A percentile compares a stretch with the other conserved stretches of the same genome.
phyloP scores from a whole-genome alignment of 805 yeast species.

The Kazachstania bromeliacearum region DNA sequence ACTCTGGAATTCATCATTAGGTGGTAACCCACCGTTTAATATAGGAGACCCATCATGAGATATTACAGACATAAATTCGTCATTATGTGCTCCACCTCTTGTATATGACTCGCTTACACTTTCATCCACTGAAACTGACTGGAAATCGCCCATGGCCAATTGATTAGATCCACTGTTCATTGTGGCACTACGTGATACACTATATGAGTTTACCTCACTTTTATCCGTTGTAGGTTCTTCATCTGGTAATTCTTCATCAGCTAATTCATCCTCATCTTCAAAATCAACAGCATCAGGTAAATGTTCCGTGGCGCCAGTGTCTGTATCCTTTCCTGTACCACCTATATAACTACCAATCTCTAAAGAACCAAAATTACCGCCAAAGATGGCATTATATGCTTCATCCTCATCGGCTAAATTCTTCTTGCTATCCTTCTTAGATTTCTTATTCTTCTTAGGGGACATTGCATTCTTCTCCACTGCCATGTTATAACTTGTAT shows the following conservation, averaged over 20 bases:
- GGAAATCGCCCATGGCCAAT: background rate
- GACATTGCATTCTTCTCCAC: no score
- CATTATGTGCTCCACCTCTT: background rate
- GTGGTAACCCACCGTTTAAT: slow-evolving; percentile 3
- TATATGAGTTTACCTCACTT: no score
- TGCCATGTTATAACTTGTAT: no score
- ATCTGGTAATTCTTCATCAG: slow-evolving; percentile 67
- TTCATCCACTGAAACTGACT: no score
- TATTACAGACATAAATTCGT: slow-evolving; percentile 6
- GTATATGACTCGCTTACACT: background rate
- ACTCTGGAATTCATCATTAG: slow-evolving; percentile 12
- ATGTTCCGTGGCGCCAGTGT: slow-evolving; percentile 49
- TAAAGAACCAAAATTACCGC: slow-evolving; percentile 30
- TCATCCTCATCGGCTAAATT: slow-evolving; percentile 31
- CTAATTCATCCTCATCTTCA: slow-evolving; percentile 89
- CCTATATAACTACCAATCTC: slow-evolving; percentile 27
- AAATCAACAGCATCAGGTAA: slow-evolving; percentile 90
- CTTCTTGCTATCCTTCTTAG: slow-evolving; percentile 4
- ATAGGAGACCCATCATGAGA: slow-evolving; percentile 5
- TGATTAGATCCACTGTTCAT: background rate
- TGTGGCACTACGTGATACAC: no score
- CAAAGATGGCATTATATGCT: slow-evolving; percentile 32
- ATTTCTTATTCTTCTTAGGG: slow-evolving; percentile 1
- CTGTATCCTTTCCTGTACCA: slow-evolving; percentile 16
- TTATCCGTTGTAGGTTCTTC: no score